Percentiles rank a stretch among this genome's conserved stretches.
Conservation (phyloP, 345 rosid species). For the Populus ilicifolia region DNA sequence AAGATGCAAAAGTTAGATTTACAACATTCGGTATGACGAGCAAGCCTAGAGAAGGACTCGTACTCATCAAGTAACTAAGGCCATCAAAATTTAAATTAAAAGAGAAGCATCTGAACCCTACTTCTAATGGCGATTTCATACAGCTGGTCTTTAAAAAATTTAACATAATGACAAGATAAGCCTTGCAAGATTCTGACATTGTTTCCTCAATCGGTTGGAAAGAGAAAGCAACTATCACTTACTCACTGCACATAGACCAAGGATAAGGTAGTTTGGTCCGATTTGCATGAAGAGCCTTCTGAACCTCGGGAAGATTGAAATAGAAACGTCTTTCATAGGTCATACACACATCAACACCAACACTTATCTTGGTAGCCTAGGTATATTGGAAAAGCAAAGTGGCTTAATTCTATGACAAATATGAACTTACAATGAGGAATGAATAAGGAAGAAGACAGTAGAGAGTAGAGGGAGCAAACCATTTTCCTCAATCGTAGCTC, state of each 20-base stretch:
- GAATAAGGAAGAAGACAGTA: neutral
- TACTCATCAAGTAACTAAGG: neutral
- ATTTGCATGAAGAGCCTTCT: conserved; percentile 86
- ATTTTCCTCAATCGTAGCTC: conserved; percentile 71
- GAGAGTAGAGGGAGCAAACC: conserved; percentile 30
- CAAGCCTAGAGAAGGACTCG: neutral
- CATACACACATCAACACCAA: conserved; percentile 89
- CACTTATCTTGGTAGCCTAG: conserved; percentile 70
- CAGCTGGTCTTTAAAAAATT: neutral
- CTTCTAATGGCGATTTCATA: neutral
- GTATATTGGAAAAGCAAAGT: neutral
- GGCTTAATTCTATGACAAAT: neutral
- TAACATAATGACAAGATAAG: neutral
- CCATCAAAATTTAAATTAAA: neutral
- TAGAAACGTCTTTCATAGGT: conserved; percentile 57
- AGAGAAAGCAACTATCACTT: conserved; percentile 13
- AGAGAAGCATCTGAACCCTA: neutral
- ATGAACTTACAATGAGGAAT: neutral
- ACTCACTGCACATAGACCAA: conserved; percentile 89
- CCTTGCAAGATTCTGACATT: neutral
- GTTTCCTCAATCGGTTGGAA: neutral
- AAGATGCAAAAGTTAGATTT: conserved; percentile 5
- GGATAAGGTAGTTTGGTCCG: conserved; percentile 54
- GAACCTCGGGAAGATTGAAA: conserved; percentile 84
- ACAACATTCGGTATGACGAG: neutral